A percentile compares a stretch with the other conserved stretches of the same genome.
Evolutionary conservation across 805 yeast genomes (phyloP).

Genomic region (Suhomyces emberorum): DNA sequence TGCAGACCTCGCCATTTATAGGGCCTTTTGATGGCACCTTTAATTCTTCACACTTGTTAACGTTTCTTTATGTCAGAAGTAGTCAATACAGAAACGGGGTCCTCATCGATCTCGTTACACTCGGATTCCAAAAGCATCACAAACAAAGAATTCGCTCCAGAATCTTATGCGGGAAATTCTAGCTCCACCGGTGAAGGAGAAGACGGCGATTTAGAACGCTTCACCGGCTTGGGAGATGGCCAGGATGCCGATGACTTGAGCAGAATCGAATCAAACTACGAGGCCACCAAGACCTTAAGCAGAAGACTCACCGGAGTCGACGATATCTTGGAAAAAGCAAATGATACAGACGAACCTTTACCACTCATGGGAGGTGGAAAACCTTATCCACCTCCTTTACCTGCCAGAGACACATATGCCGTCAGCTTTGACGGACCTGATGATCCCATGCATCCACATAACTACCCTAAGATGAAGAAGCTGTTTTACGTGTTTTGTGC

Average conservation of each 20-base stretch:
- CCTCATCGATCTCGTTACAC: no score
- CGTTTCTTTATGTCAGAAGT: no score
- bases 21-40: no score
- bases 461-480: constrained; percentile 43
- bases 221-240: not conserved
- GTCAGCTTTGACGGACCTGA: constrained; percentile 75
- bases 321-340: constrained; percentile 16
- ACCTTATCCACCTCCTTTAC: constrained; percentile 59
- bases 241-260: constrained; percentile 14
- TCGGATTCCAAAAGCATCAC: no score
- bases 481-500: constrained; percentile 22
- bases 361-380: constrained; percentile 60
- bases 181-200: no score
- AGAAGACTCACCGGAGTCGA: constrained; percentile 19
- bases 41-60: no score
- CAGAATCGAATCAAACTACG: constrained; percentile 21
- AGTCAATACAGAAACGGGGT: no score
- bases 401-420: constrained; percentile 50
- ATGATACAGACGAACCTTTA: constrained; percentile 24
- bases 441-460: constrained; percentile 79
- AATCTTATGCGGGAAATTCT: no score
- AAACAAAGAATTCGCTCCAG: not conserved
- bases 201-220: not conserved
- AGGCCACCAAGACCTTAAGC: constrained; percentile 17
- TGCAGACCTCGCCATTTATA: no score